phyloP scores from a whole-genome alignment of 768 basidiomycete species.

The Cystobasidium tubakii region DNA sequence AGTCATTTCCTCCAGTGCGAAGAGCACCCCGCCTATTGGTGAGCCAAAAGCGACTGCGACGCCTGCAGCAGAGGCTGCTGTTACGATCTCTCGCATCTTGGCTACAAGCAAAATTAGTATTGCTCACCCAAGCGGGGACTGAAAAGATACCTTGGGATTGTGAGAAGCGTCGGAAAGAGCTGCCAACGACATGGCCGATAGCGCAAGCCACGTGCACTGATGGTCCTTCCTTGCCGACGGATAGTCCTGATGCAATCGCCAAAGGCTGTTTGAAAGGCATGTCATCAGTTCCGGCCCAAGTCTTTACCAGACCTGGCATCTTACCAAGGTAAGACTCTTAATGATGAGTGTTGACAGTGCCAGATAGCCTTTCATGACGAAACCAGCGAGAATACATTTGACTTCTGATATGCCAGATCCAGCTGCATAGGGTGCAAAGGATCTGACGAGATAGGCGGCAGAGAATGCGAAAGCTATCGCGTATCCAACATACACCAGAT shows the following conservation, averaged over 20 bases:
- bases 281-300: conserved; percentile 35
- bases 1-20: conserved; percentile 99
- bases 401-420: conserved; percentile 98
- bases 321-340: conserved; percentile 85
- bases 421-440: conserved; percentile 87
- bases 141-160: conserved; percentile 70
- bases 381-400: conserved; percentile 94
- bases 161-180: conserved; percentile 71
- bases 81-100: conserved; percentile 74
- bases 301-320: conserved; percentile 46
- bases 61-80: conserved; percentile 92
- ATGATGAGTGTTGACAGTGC: conserved; percentile 83
- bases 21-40: conserved; percentile 93
- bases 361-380: conserved; percentile 92
- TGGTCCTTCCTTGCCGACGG: conserved; percentile 96
- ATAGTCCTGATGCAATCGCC: conserved; percentile 91
- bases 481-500: conserved; percentile 79
- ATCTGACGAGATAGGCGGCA: conserved; percentile 79
- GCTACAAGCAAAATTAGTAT: too few species aligned
- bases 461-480: conserved; percentile 70
- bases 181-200: conserved; percentile 81
- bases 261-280: conserved; percentile 61
- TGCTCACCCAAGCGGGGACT: too few species aligned
- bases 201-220: conserved; percentile 96
- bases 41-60: conserved; percentile 98